phyloP scores from a whole-genome alignment of 2,329 filamentous ascomycete genomes.

The Talaromyces sp. region DNA sequence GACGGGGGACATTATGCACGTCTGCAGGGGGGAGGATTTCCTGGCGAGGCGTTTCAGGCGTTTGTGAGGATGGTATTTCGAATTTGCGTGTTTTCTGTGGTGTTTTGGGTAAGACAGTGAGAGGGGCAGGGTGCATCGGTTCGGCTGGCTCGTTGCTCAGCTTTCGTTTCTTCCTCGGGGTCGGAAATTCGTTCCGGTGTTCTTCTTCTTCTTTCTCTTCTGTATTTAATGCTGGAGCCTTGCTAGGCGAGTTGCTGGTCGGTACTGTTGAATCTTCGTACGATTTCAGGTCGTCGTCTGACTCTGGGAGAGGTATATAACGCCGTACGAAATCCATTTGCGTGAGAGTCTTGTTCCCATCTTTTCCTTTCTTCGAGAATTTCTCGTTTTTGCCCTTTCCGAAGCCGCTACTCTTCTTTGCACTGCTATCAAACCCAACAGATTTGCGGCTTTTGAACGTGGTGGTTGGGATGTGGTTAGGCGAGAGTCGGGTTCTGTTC shows the following conservation, averaged over 20 bases:
- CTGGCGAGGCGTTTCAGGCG: conserved; percentile 36
- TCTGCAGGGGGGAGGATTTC: conserved; percentile 31
- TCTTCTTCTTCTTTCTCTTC: background rate
- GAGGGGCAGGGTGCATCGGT: background rate
- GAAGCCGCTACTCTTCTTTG: conserved; percentile 14
- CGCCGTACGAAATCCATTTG: conserved; percentile 38
- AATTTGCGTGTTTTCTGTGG: conserved; percentile 26
- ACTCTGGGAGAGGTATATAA: conserved; percentile 24
- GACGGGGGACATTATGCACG: conserved; percentile 22
- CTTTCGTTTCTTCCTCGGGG: conserved; percentile 18
- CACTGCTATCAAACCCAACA: background rate
- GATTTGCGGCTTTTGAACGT: conserved; percentile 7
- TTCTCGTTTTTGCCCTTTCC: conserved; percentile 18
- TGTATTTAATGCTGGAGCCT: background rate
- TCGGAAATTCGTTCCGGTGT: background rate
- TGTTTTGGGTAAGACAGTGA: conserved; percentile 20
- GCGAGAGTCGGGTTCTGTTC: background rate
- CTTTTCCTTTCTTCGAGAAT: conserved; percentile 9
- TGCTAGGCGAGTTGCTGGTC: background rate
- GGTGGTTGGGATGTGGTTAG: conserved; percentile 2
- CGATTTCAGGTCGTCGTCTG: conserved; percentile 19
- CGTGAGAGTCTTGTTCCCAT: conserved; percentile 34
- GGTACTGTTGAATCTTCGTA: background rate
- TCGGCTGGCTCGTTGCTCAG: conserved; percentile 7
- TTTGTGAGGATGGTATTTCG: conserved; percentile 39